Conservation (phyloP, 2,329 filamentous ascomycete species). For the Exutisphaerella laricina region DNA sequence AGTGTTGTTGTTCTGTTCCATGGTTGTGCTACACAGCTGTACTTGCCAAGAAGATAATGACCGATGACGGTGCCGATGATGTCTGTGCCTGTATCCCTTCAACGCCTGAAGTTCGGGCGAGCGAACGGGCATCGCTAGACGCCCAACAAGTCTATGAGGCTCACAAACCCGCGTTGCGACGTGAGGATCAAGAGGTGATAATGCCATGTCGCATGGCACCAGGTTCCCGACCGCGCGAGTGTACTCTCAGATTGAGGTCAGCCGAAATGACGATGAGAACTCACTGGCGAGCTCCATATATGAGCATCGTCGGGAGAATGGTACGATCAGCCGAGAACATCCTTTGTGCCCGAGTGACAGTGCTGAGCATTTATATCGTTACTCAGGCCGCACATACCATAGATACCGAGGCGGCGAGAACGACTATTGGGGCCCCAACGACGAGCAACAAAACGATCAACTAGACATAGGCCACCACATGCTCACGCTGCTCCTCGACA, state of each 20-base stretch:
- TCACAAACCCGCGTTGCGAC: no score
- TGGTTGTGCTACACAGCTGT: no score
- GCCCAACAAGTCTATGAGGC: no score
- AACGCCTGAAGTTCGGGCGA: no score
- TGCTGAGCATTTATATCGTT: background rate
- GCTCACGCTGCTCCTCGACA: constrained; percentile 7
- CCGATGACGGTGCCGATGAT: no score
- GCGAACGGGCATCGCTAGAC: no score
- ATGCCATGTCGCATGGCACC: no score
- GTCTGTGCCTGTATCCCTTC: no score
- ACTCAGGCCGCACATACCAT: constrained; percentile 7
- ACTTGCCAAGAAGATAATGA: no score
- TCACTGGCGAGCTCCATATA: constrained; percentile 2
- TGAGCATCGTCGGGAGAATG: constrained; percentile 2
- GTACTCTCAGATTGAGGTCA: constrained; percentile 3
- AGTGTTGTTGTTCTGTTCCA: no score
- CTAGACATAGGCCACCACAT: constrained; percentile 12
- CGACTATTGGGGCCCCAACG: constrained; percentile 11
- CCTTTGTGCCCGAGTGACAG: background rate
- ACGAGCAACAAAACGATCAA: constrained; percentile 10
- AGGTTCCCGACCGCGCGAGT: background rate
- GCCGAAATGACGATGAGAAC: background rate
- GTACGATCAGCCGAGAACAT: background rate
- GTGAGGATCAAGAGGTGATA: no score
- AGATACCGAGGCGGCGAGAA: constrained; percentile 5